Base-by-base conservation (phyloP, 768 basidiomycete genomes). In the Leccinum incarnatum region DNA sequence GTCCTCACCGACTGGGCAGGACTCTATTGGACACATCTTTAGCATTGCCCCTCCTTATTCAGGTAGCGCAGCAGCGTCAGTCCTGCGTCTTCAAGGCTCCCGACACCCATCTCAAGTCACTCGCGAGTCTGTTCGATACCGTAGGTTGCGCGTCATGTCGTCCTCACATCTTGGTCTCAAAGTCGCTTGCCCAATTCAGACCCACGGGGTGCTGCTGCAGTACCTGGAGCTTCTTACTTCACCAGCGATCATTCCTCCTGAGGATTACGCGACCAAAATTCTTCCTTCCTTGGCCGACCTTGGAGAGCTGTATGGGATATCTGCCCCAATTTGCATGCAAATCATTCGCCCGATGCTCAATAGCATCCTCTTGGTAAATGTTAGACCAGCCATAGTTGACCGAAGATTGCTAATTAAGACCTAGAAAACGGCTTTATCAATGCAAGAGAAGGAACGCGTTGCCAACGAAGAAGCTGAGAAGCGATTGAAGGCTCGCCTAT, bases 301-400 rank as follows among this genome's bases (percentile, higher is more conserved):
- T 9, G 86, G 86, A 54, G 78, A 82, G 53, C 79, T 80, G 40
- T 98, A 89, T 72, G 91, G 89, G 7, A 84, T 99, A 48, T 85
- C 87, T 58, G 85, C 90, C 37, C 84, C 91, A 12, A 87, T 97
- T 56, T 93, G 94, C 54, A 97, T 98, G 91, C 93, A 95, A 69
- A 88, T 98, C 57, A 82, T 93, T 40, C 85, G 97, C 15, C 95
- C 96, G 14, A 86, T 89, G 55, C 77, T 91, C 47, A 84, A 90
- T 62, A 76, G 76, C 9, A 75, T 79, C 29, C 75, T 91, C 49
- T 73, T 90, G 65, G 88, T 88, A 69, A 57, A 81, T 75, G 1
- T 49, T 46, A 12, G 4, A 34, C 30, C 2, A 7, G 11, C 36
- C 42, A 7, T 61, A 30, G 11, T 63, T 29, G 21, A 34, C 23